Percentiles rank a stretch among this genome's conserved stretches.
Evolutionary conservation across 2,329 filamentous ascomycete species (phyloP).

Genomic region (Grosmannia penicillata): DNA sequence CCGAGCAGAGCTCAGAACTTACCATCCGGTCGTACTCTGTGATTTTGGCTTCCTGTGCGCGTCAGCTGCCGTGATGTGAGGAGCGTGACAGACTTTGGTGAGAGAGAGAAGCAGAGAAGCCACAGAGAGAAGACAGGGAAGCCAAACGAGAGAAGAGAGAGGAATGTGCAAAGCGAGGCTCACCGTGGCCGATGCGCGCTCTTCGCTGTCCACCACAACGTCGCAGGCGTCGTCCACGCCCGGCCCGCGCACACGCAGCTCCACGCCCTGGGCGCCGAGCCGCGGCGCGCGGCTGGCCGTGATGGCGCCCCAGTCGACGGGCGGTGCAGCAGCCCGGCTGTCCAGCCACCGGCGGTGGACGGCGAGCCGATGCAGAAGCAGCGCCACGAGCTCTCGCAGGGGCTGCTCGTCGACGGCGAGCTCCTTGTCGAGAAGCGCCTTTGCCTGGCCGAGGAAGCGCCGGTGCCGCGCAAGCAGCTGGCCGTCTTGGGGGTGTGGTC

Average conservation of each 20-base stretch:
- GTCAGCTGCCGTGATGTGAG: not conserved
- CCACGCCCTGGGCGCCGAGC: not conserved
- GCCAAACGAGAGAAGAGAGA: not conserved
- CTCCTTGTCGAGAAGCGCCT: not conserved
- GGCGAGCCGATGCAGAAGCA: not conserved
- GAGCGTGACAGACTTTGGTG: not conserved
- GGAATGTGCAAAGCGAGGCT: no score
- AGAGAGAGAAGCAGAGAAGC: not conserved
- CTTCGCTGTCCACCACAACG: not conserved
- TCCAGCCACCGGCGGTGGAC: not conserved
- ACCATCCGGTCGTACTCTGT: conserved; percentile 5
- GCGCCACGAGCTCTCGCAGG: not conserved
- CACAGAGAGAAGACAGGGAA: not conserved
- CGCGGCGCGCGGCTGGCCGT: not conserved
- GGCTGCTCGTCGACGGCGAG: not conserved
- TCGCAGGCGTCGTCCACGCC: not conserved
- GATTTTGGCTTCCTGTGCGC: not conserved
- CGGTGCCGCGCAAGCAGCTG: conserved; percentile 1
- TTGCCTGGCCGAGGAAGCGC: conserved; percentile 1
- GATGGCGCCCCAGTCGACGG: conserved; percentile 4
- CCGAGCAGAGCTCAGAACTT: not conserved
- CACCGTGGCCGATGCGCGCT: not conserved
- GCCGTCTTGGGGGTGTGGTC: not conserved
- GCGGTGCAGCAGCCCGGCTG: not conserved
- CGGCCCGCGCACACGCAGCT: not conserved